phyloP scores from a whole-genome alignment of 306 rosid species.

The Sindora glabra region DNA sequence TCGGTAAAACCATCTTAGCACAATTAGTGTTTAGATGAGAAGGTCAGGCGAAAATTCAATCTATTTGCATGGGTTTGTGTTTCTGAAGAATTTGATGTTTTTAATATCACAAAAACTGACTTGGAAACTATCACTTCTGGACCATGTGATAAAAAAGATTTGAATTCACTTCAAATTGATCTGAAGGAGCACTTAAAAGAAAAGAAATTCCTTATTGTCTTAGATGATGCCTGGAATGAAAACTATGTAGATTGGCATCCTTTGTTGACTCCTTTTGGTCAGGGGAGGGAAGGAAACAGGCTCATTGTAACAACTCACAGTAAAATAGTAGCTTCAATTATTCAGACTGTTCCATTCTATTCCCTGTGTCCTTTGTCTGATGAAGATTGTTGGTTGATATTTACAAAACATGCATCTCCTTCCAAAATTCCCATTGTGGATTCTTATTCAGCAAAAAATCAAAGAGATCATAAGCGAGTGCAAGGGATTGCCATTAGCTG shows the following conservation, averaged over 20 bases:
- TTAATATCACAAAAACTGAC: background rate
- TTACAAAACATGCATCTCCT: constrained; percentile 4
- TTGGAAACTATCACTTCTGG: constrained; percentile 3
- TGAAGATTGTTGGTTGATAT: constrained; percentile 10
- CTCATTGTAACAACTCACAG: constrained; percentile 20
- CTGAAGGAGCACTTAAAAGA: background rate
- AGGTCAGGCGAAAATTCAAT: background rate
- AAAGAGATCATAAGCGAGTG: constrained; percentile 13
- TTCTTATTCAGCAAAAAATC: background rate
- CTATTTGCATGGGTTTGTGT: constrained; percentile 20
- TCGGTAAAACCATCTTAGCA: constrained; percentile 25
- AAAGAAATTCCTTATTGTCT: constrained; percentile 6
- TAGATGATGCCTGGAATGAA: constrained; percentile 29
- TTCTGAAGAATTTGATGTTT: constrained; percentile 13
- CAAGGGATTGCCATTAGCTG: constrained; percentile 24
- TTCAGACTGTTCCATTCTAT: background rate
- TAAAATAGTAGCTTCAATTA: background rate
- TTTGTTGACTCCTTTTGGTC: background rate
- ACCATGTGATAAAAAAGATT: background rate
- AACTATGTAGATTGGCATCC: background rate
- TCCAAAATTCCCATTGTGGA: background rate
- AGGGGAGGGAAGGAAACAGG: constrained; percentile 21
- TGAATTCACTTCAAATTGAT: constrained; percentile 4
- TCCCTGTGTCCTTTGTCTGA: constrained; percentile 1
- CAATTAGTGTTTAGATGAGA: constrained; percentile 16